Base-by-base conservation (phyloP, 2,329 filamentous ascomycete genomes). In the Aspergillus ochraceoroseus region DNA sequence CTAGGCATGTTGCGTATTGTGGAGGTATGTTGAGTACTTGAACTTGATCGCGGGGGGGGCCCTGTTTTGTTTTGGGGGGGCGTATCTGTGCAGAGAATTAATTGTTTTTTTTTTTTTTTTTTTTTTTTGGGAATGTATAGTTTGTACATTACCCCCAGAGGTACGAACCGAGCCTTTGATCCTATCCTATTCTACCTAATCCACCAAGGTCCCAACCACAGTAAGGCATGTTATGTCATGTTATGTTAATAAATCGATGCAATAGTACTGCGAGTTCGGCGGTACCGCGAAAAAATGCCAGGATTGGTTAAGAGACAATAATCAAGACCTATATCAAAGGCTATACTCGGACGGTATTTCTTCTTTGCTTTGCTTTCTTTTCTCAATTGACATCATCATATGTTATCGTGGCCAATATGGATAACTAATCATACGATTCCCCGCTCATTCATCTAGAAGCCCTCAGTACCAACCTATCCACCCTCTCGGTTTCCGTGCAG, bases 231-330 rank as follows among this genome's bases (percentile, higher is more conserved):
- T 58, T 13, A 9, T 28, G 13, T 29, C 20, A 18, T 31, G 26
- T 12, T n/a, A n/a, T n/a, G n/a, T n/a, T n/a, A n/a, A n/a, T n/a
- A n/a, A n/a, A n/a, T n/a, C n/a, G n/a, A n/a, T n/a, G n/a, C n/a
- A n/a, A n/a, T 70, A 96, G 92, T 98, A 95, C 72, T 98, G 92
- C 74, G 92, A 98, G 71, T 96, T 95, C 68, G 92, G 92, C 61
- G 90, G 89, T 51, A 96, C 89, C 26, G 83, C 85, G 15, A 95
- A 88, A 70, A 98, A 95, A 71, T 98, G 92, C 71, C 85, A 90
- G 67, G 89, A 96, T 65, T 98, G 92, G 92, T 80, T 98, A 13
- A 72, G 87, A 58, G 78, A 82, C 51, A 76, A 80, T 51, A 76
- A 95, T 56, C 77, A 81, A 2, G 73, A 76, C 32, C 71, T 95